Evolutionary conservation across 2,329 filamentous ascomycete genomes (phyloP), one percentile per base, ranked within the genome.

Genomic region (Fusarium metavorans): DNA sequence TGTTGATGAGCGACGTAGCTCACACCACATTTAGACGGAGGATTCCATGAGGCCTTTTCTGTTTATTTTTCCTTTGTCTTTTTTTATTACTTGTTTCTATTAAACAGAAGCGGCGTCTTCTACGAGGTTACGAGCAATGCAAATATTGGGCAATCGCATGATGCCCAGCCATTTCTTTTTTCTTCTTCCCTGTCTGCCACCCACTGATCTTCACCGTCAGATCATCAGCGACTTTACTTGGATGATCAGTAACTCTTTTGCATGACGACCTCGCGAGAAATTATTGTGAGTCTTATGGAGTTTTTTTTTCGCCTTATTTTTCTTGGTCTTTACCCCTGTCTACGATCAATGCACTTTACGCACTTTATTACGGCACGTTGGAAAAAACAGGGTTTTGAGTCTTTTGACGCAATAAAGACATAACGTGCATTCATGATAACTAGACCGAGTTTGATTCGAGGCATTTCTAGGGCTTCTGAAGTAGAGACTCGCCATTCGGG

Each of bases 1-100:
- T 1, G 14, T 64, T 10, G 72, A 75, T 35, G 61, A 59, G 27
- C 72, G 72, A 52, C 66, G 72, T 23, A 73, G 72, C 25, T 74
- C 72, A 16, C 72, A 74, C 39, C 48, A 52, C 56, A 62, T 39
- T 45, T 37, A 64, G 23, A 37, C 14, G 25, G 43, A 20, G 25
- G 57, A 41, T 41, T 11, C 39, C 0, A 11, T 23, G 30, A 23
- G 11, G 43, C 23, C 9, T 25, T 16, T 50, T 62, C 13, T 61
- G n/a, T 59, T 23, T 18, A 11, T 30, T 16, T 43, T 34, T 23
- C 20, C 45, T 27, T 10, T 32, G 6, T 45, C 37, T 45, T 20
- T n/a, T 30, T 16, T 18, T n/a, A n/a, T 50, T 30, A 54, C 30
- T 32, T 9, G 25, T 30, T n/a, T 30, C 16, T n/a, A 52, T 52